Evolutionary conservation across 495 filamentous ascomycete species (phyloP), one percentile per base, ranked within the genome.

Genomic region (Talaromyces borbonicus): DNA sequence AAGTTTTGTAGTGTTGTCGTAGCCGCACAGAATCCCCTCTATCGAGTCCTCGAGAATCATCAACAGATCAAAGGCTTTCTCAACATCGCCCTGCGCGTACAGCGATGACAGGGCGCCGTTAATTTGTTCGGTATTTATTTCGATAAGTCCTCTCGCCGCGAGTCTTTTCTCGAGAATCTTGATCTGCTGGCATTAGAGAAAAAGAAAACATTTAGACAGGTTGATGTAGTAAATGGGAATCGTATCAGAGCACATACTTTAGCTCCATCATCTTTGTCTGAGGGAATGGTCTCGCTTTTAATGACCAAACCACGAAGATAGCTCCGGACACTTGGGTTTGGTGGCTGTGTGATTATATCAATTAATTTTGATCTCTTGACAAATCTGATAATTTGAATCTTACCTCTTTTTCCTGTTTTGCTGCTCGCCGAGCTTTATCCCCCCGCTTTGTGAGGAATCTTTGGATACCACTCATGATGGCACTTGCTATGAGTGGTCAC

Each of bases 371-470:
- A n/a, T n/a, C n/a, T n/a, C n/a, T n/a, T n/a, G n/a, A n/a, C n/a
- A n/a, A n/a, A n/a, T n/a, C n/a, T n/a, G n/a, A n/a, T n/a, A n/a
- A n/a, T n/a, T n/a, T n/a, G 37, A 50, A 62, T 44, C 49, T 58
- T 55, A 75, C 78, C 56, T 77, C 77, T 54, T 71, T 69, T 26
- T 57, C 58, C 47, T 67, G 68, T 48, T 71, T 74, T 42, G 52
- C 56, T 56, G 73, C 65, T 49, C 66, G 62, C 20, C 65, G 67
- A 51, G 66, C 64, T 60, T 83, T 87, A 33, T 90, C 84, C 37
- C 90, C 85, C 35, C 85, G 77, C 51, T 81, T 75, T 43, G 81
- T 87, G 41, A 88, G 77, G 53, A 92, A 82, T 51, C 77, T 66
- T 50, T 80, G 73, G 50, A 85, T 73, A 7, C 75, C 77, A 59